Conservation (phyloP, 257 asterid genomes). For the Oldenlandia corymbosa region DNA sequence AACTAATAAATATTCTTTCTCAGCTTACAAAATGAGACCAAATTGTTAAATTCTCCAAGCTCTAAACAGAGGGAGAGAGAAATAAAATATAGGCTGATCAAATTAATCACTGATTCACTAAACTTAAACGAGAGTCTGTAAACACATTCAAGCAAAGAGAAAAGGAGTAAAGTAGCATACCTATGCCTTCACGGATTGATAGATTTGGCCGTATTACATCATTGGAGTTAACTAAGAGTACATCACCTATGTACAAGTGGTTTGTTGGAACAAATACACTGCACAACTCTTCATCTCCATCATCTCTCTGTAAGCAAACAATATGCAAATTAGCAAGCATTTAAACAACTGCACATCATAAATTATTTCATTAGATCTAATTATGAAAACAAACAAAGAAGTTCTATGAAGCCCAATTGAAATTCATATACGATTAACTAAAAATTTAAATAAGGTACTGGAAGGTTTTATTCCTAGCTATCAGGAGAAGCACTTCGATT, state of each 20-base stretch:
- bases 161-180: conserved; percentile 26
- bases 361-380: not conserved
- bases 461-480: not conserved
- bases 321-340: not conserved
- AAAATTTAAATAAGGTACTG: not conserved
- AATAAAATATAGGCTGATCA: not conserved
- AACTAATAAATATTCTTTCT: not conserved
- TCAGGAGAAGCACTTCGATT: not conserved
- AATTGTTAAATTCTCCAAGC: not conserved
- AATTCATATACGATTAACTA: not conserved
- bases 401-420: not conserved
- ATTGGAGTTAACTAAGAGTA: conserved; percentile 64
- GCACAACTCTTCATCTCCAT: conserved; percentile 85
- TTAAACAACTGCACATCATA: not conserved
- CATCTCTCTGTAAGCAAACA: conserved; percentile 51
- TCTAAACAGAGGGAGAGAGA: not conserved
- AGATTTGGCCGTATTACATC: conserved; percentile 74
- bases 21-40: not conserved
- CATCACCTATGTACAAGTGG: conserved; percentile 80
- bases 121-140: not conserved
- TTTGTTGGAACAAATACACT: conserved; percentile 90
- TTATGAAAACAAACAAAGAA: not conserved
- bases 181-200: conserved; percentile 92
- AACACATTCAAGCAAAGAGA: not conserved
- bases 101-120: too few relatives aligned